Conservation (phyloP, 768 basidiomycete genomes). For the Mycena rosella region DNA sequence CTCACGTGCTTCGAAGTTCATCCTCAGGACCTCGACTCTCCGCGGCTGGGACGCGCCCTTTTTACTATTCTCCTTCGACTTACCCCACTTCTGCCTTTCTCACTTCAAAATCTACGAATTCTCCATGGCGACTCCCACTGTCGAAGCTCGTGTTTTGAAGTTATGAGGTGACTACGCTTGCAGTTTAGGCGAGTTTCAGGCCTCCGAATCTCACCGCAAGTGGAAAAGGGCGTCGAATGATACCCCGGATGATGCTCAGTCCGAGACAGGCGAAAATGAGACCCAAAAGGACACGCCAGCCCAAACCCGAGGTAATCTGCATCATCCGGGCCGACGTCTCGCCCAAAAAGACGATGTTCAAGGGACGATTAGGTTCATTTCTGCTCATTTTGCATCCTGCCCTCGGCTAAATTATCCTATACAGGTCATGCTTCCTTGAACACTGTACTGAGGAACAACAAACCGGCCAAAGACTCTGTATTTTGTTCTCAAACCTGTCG, state of each 20-base stretch:
- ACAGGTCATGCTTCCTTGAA: conserved; percentile 87
- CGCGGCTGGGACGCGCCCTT: too few species aligned
- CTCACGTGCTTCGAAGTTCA: too few species aligned
- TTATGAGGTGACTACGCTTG: neutral
- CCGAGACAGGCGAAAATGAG: neutral
- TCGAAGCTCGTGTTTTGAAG: conserved; percentile 26
- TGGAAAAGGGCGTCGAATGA: conserved; percentile 6
- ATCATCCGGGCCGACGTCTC: conserved; percentile 82
- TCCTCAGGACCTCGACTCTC: too few species aligned
- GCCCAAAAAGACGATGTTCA: conserved; percentile 75
- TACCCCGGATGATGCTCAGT: neutral
- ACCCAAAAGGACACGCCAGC: conserved; percentile 40
- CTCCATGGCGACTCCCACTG: conserved; percentile 27
- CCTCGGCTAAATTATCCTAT: neutral
- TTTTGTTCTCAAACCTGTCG: conserved; percentile 84
- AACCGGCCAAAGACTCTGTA: conserved; percentile 71
- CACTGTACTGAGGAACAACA: conserved; percentile 80
- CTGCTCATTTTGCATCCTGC: neutral
- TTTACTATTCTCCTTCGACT: conserved; percentile 12
- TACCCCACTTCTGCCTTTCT: neutral
- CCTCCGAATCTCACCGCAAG: neutral
- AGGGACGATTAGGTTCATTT: conserved; percentile 67
- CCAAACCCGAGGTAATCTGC: conserved; percentile 60
- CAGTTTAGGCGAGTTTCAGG: too few species aligned
- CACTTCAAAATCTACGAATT: neutral